phyloP scores from a whole-genome alignment of 2,329 filamentous ascomycete genomes.

The Phialophora macrospora region DNA sequence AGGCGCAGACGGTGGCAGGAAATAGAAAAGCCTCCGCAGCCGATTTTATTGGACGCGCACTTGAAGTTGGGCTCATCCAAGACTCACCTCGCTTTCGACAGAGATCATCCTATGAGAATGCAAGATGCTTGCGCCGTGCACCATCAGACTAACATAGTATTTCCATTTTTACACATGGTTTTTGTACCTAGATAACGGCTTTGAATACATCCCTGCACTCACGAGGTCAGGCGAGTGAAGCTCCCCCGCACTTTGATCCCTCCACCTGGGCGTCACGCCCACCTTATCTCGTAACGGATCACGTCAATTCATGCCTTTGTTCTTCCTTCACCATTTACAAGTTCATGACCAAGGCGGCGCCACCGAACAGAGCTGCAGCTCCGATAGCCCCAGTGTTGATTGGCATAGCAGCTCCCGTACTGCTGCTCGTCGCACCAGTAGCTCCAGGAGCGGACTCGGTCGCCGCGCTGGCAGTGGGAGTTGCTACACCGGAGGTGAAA shows the following conservation, averaged over 20 bases:
- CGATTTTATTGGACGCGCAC: slow-evolving; percentile 8
- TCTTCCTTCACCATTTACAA: slow-evolving; percentile 19
- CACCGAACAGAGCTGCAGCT: slow-evolving; percentile 38
- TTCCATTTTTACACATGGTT: background rate
- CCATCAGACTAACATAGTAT: background rate
- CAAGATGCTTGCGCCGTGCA: background rate
- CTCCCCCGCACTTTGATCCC: background rate
- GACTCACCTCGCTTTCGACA: background rate
- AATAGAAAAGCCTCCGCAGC: slow-evolving; percentile 6
- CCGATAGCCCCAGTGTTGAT: slow-evolving; percentile 38
- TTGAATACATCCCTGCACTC: background rate
- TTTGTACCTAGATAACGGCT: background rate
- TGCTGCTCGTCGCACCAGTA: slow-evolving; percentile 18
- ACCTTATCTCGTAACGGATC: background rate
- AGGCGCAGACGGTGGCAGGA: slow-evolving; percentile 32
- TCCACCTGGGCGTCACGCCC: background rate
- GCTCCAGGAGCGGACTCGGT: slow-evolving; percentile 21
- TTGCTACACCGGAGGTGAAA: slow-evolving; percentile 61
- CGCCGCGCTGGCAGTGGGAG: slow-evolving; percentile 44
- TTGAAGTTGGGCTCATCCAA: background rate
- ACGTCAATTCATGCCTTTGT: background rate
- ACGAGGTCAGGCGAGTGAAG: background rate
- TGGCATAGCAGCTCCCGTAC: slow-evolving; percentile 31
- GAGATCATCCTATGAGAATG: background rate
- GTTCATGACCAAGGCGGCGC: slow-evolving; percentile 28